Evolutionary conservation across 208 protist genomes (phyloP).

Genomic region (Tetramitus jugosus): DNA sequence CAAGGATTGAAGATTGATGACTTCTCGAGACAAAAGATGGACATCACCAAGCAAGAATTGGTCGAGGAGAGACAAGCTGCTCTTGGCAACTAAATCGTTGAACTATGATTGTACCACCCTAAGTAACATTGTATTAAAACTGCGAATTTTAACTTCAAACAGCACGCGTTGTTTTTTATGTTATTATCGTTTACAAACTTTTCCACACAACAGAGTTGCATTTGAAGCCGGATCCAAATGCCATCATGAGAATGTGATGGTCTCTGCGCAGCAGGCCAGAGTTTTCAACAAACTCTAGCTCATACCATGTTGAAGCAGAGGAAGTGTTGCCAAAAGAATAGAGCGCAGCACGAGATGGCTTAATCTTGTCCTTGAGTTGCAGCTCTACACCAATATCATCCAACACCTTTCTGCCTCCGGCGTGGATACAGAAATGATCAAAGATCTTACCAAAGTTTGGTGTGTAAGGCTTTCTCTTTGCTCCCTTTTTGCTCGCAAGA

Average conservation of each 20-base stretch:
- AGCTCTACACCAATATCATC: constrained; percentile 55
- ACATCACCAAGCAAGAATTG: constrained; percentile 40
- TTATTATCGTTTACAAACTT: not conserved
- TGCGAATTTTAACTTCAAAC: no score
- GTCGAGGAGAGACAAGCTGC: constrained; percentile 32
- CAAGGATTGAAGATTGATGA: constrained; percentile 43
- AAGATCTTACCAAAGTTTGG: constrained; percentile 55
- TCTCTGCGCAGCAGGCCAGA: constrained; percentile 37
- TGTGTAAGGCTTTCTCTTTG: constrained; percentile 40
- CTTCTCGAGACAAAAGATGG: constrained; percentile 34
- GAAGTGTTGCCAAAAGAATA: constrained; percentile 55
- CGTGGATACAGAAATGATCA: constrained; percentile 61
- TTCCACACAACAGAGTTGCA: constrained; percentile 48
- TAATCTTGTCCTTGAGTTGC: constrained; percentile 39
- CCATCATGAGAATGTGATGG: constrained; percentile 55
- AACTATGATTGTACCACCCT: no score
- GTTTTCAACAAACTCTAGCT: constrained; percentile 53
- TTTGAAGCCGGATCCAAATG: constrained; percentile 63
- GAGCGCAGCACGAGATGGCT: constrained; percentile 51
- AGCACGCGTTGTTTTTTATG: no score
- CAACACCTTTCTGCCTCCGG: constrained; percentile 59
- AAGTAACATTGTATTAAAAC: no score
- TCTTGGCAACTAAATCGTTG: no score
- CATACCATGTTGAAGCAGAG: constrained; percentile 63
- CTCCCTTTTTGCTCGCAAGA: no score